Evolutionary conservation across 305 asterid species (phyloP).

Genomic region (Euphrasia arctica): DNA sequence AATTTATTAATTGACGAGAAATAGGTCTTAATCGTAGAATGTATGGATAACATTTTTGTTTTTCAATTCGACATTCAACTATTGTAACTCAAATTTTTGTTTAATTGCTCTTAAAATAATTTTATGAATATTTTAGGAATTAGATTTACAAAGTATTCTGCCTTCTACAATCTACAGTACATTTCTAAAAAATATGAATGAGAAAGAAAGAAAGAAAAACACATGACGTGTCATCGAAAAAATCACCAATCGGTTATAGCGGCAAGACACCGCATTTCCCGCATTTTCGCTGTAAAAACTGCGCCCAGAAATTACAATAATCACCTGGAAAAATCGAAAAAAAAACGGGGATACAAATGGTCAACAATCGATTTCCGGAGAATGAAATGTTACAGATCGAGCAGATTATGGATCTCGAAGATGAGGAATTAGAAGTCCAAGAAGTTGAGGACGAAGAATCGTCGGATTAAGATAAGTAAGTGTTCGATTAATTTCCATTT

Average conservation of each 20-base stretch:
- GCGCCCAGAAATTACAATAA: not conserved
- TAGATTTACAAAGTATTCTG: no score
- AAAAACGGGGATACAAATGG: constrained; percentile 35
- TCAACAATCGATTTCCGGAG: constrained; percentile 47
- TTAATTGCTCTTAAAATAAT: no score
- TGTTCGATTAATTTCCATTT: constrained; percentile 18
- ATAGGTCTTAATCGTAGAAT: no score
- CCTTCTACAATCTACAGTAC: no score
- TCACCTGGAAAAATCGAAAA: constrained; percentile 18
- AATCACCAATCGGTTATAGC: not conserved
- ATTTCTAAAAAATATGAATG: no score
- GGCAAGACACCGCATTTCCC: constrained; percentile 28
- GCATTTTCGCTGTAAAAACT: constrained; percentile 24
- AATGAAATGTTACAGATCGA: constrained; percentile 72
- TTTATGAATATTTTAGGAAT: no score
- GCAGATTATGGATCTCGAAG: constrained; percentile 70
- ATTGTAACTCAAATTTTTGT: no score
- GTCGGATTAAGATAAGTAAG: constrained; percentile 52
- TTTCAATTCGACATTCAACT: no score
- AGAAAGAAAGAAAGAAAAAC: no score
- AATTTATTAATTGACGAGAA: no score
- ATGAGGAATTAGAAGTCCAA: constrained; percentile 78
- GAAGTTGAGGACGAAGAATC: constrained; percentile 66
- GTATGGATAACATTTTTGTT: no score
- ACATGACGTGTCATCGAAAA: no score